Base-by-base conservation (phyloP, 108 stramenopile species). In the Conticribra guillardii region DNA sequence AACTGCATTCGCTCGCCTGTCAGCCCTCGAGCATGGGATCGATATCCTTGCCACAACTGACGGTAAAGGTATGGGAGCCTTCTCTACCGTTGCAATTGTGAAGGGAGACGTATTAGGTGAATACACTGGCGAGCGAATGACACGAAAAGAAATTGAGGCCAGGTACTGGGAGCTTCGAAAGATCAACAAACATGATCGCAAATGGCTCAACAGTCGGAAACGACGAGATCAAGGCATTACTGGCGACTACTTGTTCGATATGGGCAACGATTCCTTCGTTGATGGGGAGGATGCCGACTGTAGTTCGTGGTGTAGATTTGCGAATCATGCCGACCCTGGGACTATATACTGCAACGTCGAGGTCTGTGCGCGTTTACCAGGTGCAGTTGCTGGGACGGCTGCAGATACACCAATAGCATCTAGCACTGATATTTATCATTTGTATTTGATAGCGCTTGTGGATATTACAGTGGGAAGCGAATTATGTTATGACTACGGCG, bases 211-310 rank as follows among this genome's bases (percentile, higher is more conserved):
- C 9, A 34, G 31, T 22, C 66, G 73, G 11, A 19, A 27, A 5
- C 34, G 17, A 50, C 31, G 73, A 18, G 31, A 67, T 48, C 73
- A 74, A 32, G 67, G 67, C 8, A n/a, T 74, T 16, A 52, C 67
- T 14, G 73, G 73, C 28, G 73, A 74, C 22, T 74, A 74, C 24
- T 19, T 74, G 46, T 74, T 74, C 53, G 73, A 74, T 74, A 49
- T 74, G 44, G 73, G 73, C 16, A 61, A 74, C 32, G 73, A 74
- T 30, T 58, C 48, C 1, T 74, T 59, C 41, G 52, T 74, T 31
- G 73, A 74, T 52, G 73, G 66, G 21, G 73, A 74, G 60, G 73
- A 74, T 74, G 34, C 67, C 31, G 73, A 74, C 30, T 34, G 44
- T 0, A 68, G 67, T 51, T 49, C 48, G 14, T 74, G 73, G 73